Evolutionary conservation across 2,329 filamentous ascomycete genomes (phyloP).

Genomic region (Pestalotiopsis sp.): DNA sequence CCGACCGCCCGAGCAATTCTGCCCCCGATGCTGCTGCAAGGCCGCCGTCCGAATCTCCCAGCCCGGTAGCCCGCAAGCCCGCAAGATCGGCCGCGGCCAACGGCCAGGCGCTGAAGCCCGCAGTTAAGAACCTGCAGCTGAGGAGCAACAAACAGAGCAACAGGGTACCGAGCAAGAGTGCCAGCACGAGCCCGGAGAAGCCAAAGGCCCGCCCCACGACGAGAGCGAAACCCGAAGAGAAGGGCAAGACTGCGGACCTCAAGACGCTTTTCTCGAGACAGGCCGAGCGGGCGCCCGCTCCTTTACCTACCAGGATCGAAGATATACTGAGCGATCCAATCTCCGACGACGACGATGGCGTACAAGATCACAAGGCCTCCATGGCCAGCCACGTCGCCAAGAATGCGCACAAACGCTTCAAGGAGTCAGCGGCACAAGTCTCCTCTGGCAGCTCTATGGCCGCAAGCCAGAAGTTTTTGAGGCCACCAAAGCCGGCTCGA

Average conservation of each 20-base stretch:
- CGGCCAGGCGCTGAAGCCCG: conserved; percentile 24
- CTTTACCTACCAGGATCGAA: conserved; percentile 40
- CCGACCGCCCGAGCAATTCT: conserved; percentile 40
- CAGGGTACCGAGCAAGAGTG: conserved; percentile 35
- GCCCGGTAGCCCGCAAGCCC: conserved; percentile 26
- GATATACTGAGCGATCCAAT: conserved; percentile 60
- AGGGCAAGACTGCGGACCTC: conserved; percentile 58
- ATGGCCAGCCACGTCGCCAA: conserved; percentile 58
- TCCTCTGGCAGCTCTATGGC: conserved; percentile 23
- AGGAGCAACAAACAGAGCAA: conserved; percentile 22
- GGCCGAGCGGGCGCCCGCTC: conserved; percentile 49
- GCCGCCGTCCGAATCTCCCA: conserved; percentile 24
- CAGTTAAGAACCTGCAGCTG: conserved; percentile 29
- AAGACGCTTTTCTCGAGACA: conserved; percentile 65
- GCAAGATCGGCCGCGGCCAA: conserved; percentile 12
- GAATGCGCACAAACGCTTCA: conserved; percentile 57
- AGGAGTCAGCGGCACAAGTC: conserved; percentile 34
- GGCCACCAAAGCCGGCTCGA: conserved; percentile 37
- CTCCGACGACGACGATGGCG: conserved; percentile 64
- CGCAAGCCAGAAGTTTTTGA: conserved; percentile 57
- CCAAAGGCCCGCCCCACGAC: conserved; percentile 31
- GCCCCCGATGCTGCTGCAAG: conserved; percentile 17
- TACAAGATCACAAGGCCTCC: conserved; percentile 52
- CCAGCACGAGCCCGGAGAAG: conserved; percentile 52
- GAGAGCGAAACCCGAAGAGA: conserved; percentile 46